These are phyloP conservation scores for Apiospora arundinis DNA, from an alignment of 2,329 filamentous ascomycete species.

Conservation along the genomic window DNA sequence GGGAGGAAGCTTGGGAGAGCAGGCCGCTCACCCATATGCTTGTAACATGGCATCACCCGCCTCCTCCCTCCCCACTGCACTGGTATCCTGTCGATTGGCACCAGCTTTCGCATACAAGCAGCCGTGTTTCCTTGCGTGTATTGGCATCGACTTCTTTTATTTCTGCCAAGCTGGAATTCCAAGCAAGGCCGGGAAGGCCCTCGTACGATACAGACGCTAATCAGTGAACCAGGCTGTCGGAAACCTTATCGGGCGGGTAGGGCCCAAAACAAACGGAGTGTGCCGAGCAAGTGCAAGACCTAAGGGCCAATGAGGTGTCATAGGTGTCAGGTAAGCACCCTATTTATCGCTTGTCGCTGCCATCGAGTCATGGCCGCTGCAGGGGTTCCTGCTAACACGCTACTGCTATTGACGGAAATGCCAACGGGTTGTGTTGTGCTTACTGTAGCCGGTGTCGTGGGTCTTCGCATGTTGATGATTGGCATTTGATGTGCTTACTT, in stretches of 20 bases:
- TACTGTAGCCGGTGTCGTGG: not conserved
- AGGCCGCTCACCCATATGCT: not conserved
- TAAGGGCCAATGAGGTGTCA: not conserved
- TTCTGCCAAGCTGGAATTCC: not conserved
- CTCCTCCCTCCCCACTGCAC: not conserved
- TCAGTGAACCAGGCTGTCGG: not conserved
- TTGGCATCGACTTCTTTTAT: not conserved
- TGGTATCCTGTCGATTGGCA: too few species aligned
- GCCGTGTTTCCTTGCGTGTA: not conserved
- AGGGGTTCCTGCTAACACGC: not conserved
- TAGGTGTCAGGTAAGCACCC: too few species aligned
- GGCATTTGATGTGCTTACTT: not conserved
- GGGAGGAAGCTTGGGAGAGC: not conserved
- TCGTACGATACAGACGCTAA: not conserved
- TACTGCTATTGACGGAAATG: not conserved
- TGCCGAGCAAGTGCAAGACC: not conserved
- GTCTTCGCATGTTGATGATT: not conserved
- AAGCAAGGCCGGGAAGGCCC: not conserved
- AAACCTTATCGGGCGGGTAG: slow-evolving; percentile 7
- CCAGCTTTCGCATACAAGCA: not conserved
- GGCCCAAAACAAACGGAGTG: not conserved
- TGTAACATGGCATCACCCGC: not conserved
- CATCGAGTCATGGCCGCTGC: not conserved
- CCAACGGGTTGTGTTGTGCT: not conserved
- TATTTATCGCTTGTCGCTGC: too few species aligned